A percentile compares a stretch with the other conserved stretches of the same genome.
These are phyloP conservation scores for Tuctoria greenei DNA, from an alignment of 176 grass and related monocot genomes.

Conservation along the genomic window DNA sequence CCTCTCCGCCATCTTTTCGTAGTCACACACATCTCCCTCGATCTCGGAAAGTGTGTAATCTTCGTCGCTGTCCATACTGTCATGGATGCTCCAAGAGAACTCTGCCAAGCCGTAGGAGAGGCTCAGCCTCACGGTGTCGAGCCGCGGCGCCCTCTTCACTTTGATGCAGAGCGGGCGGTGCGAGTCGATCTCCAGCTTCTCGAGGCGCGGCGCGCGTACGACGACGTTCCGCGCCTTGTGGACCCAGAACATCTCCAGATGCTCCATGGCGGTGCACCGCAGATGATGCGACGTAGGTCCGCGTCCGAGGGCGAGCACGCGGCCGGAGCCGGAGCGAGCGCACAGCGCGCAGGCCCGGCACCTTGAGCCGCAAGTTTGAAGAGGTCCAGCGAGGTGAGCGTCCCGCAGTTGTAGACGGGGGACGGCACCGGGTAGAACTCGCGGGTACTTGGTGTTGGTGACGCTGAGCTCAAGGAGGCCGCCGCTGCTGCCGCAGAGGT, in stretches of 20 bases:
- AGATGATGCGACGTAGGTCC: conserved; percentile 10
- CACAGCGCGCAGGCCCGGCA: conserved; percentile 5
- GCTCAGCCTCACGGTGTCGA: background rate
- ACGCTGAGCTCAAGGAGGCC: conserved; percentile 7
- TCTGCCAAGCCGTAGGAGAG: background rate
- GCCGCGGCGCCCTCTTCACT: background rate
- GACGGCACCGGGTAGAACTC: background rate
- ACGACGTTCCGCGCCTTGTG: conserved; percentile 28
- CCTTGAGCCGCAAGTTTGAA: background rate
- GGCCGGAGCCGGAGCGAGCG: background rate
- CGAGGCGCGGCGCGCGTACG: background rate
- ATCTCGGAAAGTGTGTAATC: background rate
- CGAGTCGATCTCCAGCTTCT: background rate
- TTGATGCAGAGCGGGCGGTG: background rate
- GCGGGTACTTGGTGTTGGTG: background rate
- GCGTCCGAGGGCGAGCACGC: background rate
- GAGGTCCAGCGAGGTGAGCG: conserved; percentile 16
- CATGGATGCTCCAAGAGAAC: background rate
- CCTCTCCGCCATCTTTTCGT: background rate
- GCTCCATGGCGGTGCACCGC: conserved; percentile 22
- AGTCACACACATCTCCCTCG: background rate
- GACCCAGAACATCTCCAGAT: background rate
- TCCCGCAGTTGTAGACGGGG: background rate
- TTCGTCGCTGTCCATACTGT: background rate
- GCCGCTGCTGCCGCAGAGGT: no score